Percentiles rank a stretch among this genome's conserved stretches.
Conservation (phyloP, 2,329 filamentous ascomycete genomes). For the Calonectria multiphialidica region DNA sequence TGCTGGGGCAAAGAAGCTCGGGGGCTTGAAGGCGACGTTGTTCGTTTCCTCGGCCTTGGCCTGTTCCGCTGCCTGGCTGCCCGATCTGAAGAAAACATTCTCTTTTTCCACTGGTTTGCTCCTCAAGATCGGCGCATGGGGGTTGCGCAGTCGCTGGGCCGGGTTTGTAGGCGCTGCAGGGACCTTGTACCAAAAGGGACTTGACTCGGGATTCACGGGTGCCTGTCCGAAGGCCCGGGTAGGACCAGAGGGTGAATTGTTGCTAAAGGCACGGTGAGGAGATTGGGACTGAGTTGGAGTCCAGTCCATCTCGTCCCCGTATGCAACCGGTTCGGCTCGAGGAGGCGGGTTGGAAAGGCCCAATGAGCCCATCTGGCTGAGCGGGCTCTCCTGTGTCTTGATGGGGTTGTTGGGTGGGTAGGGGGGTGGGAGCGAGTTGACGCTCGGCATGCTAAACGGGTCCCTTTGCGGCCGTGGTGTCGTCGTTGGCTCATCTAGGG, state of each 20-base stretch:
- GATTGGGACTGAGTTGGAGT: conserved; percentile 65
- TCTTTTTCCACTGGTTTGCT: conserved; percentile 59
- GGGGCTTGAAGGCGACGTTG: conserved; percentile 66
- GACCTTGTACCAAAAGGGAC: conserved; percentile 77
- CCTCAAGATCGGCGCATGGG: conserved; percentile 65
- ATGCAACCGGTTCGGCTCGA: conserved; percentile 42
- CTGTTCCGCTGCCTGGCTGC: conserved; percentile 29
- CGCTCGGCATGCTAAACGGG: conserved; percentile 26
- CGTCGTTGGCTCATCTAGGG: conserved; percentile 42
- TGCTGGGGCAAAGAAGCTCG: conserved; percentile 69
- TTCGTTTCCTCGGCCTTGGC: conserved; percentile 24
- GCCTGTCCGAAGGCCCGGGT: conserved; percentile 60
- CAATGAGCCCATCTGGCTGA: conserved; percentile 26
- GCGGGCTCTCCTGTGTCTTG: conserved; percentile 20
- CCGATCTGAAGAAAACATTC: conserved; percentile 63
- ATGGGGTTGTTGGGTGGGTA: conserved; percentile 32
- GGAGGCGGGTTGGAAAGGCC: conserved; percentile 34
- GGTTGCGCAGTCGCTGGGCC: conserved; percentile 72
- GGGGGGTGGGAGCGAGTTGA: conserved; percentile 31
- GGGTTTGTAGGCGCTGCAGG: conserved; percentile 77
- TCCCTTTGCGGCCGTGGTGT: conserved; percentile 26
- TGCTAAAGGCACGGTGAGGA: conserved; percentile 65
- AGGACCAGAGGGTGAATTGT: conserved; percentile 53
- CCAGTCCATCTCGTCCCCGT: conserved; percentile 80
- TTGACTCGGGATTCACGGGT: conserved; percentile 56